Base-by-base conservation (phyloP, 495 filamentous ascomycete genomes). In the Pseudomonodictys pantanalensis region DNA sequence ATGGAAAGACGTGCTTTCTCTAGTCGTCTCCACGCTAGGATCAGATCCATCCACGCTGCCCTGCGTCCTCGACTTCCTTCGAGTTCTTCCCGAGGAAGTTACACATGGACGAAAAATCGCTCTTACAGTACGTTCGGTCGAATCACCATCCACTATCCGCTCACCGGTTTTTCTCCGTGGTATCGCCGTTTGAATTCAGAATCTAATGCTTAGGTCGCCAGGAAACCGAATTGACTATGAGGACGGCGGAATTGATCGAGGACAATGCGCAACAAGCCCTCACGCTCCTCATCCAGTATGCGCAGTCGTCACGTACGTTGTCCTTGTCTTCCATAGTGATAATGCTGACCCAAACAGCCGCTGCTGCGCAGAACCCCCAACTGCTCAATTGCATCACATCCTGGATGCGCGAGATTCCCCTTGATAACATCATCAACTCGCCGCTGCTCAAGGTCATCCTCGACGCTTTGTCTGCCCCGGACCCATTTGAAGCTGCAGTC, bases 31-130 rank as follows among this genome's bases (percentile, higher is more conserved):
- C 29, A 79, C 86, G 12, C 79, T 99, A 41, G 90, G 92, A 46
- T 84, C 82, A 69, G 85, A 85, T 64, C 83, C 87, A 42, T 82
- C 86, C 63, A 88, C 83, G 70, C 80, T 85, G 57, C 85, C 92
- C 51, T 92, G 88, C 70, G 87, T 97, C 64, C 75, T 99, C 60
- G 95, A 97, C 70, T 97, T 99, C 73, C 79, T 99, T 53, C 91
- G 86, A 69, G 91, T 99, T 67, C 83, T 99, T 44, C 93, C 93
- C 18, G 93, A 99, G 79, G 93, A 99, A 81, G 95, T 99, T 72
- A 97, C 90, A 47, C 93, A 97, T 79, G 93, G 95, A 74, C 89
- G 93, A 74, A 97, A 96, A 78, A 95, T 97, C 81, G 95, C 89
- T 80, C 81, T 99, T 75, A 90, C 88, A 79, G 92, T 96, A 92